These are phyloP conservation scores for Wickerhamiella siamensis DNA, from an alignment of 805 yeast species.

Conservation along the genomic window DNA sequence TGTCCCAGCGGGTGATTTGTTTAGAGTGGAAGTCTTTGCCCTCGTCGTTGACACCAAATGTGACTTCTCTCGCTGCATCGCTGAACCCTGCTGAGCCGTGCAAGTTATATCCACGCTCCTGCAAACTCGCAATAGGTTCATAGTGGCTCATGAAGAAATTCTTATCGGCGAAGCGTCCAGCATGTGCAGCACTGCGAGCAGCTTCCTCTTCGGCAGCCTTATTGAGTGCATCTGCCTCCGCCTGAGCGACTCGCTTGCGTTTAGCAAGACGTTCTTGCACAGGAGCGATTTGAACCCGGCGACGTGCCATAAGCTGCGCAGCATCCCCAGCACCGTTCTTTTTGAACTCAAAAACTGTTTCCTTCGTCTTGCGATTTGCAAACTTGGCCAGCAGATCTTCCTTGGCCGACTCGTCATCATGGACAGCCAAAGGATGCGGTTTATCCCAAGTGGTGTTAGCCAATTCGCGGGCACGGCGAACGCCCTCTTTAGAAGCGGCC, in stretches of 20 bases:
- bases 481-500: conserved; percentile 75
- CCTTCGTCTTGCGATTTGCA: conserved; percentile 55
- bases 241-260: conserved; percentile 42
- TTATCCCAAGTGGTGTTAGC: conserved; percentile 58
- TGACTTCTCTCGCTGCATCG: conserved; percentile 69
- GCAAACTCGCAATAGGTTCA: conserved; percentile 67
- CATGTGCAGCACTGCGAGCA: conserved; percentile 30
- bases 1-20: conserved; percentile 78
- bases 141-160: conserved; percentile 73
- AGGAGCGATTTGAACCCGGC: conserved; percentile 81
- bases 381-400: conserved; percentile 68
- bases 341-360: conserved; percentile 87
- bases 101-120: conserved; percentile 59
- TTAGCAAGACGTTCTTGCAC: conserved; percentile 68
- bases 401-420: conserved; percentile 39
- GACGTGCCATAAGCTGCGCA: conserved; percentile 67
- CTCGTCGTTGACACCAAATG: conserved; percentile 69
- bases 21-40: conserved; percentile 54
- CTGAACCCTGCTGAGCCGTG: conserved; percentile 44
- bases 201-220: conserved; percentile 10
- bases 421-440: conserved; percentile 53
- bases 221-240: conserved; percentile 22
- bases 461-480: conserved; percentile 71
- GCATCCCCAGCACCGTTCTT: conserved; percentile 37
- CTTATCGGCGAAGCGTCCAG: conserved; percentile 54